Conservation (phyloP, 1,284 basidiomycete genomes). For the Fomitopsis schrenkii region DNA sequence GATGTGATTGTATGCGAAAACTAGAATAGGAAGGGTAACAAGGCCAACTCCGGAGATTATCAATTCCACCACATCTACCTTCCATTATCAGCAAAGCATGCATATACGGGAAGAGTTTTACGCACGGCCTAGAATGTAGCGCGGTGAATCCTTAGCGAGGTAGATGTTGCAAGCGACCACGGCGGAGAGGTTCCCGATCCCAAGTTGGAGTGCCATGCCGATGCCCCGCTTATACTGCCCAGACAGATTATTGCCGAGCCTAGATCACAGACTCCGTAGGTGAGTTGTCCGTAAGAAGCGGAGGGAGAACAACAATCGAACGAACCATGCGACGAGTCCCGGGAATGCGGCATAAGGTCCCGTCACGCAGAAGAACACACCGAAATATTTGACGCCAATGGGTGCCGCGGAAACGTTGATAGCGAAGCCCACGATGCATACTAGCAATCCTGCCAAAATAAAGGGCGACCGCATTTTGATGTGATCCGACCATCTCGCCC, state of each 20-base stretch:
- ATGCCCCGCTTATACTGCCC: constrained; percentile 49
- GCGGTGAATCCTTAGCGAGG: constrained; percentile 52
- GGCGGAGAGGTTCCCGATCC: constrained; percentile 52
- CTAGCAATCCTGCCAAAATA: constrained; percentile 48
- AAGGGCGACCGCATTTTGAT: constrained; percentile 55
- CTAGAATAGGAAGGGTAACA: constrained; percentile 44
- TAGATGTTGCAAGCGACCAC: constrained; percentile 60
- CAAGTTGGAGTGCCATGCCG: constrained; percentile 58
- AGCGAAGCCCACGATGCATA: constrained; percentile 55
- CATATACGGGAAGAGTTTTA: neutral
- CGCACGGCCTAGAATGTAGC: constrained; percentile 58
- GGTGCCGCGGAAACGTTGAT: constrained; percentile 58
- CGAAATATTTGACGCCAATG: constrained; percentile 60
- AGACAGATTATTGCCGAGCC: constrained; percentile 52
- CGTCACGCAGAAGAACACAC: constrained; percentile 57
- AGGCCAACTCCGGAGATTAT: constrained; percentile 66
- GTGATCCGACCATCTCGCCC: constrained; percentile 59
- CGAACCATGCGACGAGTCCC: constrained; percentile 67
- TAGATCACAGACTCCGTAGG: no score
- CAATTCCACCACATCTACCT: constrained; percentile 54
- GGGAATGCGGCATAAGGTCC: constrained; percentile 62
- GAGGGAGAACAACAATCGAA: constrained; percentile 13
- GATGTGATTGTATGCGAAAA: constrained; percentile 49
- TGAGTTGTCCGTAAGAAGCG: neutral
- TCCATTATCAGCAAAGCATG: neutral